A percentile compares a stretch with the other conserved stretches of the same genome.
phyloP scores from a whole-genome alignment of 1,284 basidiomycete genomes.

The Anthracocystis walkeri region DNA sequence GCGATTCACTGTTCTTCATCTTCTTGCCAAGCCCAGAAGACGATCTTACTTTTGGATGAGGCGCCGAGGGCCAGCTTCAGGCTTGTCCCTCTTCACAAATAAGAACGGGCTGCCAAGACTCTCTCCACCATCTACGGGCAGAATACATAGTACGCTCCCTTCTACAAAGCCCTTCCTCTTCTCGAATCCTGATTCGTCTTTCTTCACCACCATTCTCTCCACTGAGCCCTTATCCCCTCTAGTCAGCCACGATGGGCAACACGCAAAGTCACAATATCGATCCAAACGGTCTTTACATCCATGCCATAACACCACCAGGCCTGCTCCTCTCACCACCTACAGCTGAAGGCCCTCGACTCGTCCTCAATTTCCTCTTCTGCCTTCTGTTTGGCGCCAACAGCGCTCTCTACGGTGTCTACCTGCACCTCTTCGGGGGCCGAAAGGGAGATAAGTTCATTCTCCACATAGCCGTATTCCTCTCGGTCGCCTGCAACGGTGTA shows the following conservation, averaged over 20 bases:
- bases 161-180: too few species aligned
- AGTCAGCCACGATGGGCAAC: not conserved
- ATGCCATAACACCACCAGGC: conserved; percentile 2
- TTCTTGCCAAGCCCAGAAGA: too few species aligned
- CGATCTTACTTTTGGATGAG: too few species aligned
- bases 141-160: too few species aligned
- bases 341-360: conserved; percentile 18
- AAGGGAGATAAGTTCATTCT: conserved; percentile 18
- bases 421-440: conserved; percentile 16
- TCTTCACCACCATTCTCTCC: too few species aligned
- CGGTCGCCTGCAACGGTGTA: conserved; percentile 16
- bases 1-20: too few species aligned
- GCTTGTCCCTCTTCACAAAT: too few species aligned
- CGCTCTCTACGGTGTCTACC: conserved; percentile 26
- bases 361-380: conserved; percentile 15
- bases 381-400: conserved; percentile 24
- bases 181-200: too few species aligned
- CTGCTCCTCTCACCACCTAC: conserved; percentile 16
- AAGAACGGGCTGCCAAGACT: too few species aligned
- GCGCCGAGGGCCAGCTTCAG: too few species aligned
- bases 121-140: too few species aligned
- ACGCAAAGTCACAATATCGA: not conserved
- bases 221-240: too few species aligned
- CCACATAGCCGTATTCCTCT: conserved; percentile 7
- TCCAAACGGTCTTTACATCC: conserved; percentile 18